Base-by-base conservation (phyloP, 2,329 filamentous ascomycete genomes). In the Ustilaginoidea virens region DNA sequence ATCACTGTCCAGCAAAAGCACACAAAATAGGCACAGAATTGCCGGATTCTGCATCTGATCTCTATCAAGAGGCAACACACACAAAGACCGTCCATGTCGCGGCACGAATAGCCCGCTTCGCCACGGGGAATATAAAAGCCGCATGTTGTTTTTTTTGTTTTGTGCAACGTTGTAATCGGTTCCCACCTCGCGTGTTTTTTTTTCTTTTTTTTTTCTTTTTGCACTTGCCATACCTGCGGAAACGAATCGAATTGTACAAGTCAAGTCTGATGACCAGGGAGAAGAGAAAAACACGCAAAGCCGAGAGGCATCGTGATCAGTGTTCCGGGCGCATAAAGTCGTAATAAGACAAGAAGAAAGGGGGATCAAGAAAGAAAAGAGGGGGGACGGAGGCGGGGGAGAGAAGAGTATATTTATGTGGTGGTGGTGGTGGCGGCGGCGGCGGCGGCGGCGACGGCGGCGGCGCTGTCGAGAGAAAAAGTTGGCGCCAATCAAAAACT, bases 261-360 rank as follows among this genome's bases (percentile, higher is more conserved):
- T 23, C 22, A 26, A 31, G 17, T 19, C 14, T 30, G 25, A 12
- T 29, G 24, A 33, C 32, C n/a, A 23, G 18, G 11, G 12, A 21
- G 17, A 17, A 23, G 13, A 17, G 21, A 13, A 29, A 17, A 21
- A 20, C n/a, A 31, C 23, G 33, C 33, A 32, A 20, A 25, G 32
- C 33, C 20, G 26, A 29, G 17, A 29, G 46, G 35, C 48, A 46
- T 56, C 51, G 40, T 55, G 46, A 47, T 49, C 44, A 51, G 42
- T 40, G 38, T 27, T 52, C 41, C 45, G 44, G 46, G 48, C 45
- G 45, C 52, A 41, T 55, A 33, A 51, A 53, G 46, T 56, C 53
- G 39, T 48, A 34, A 48, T 27, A 38, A 38, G 27, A 38, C 14
- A 13, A 24, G 8, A 24, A 24, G 39, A 23, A 45, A 32, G 25